phyloP scores from a whole-genome alignment of 441 rosid species.

The Melastoma candidum region DNA sequence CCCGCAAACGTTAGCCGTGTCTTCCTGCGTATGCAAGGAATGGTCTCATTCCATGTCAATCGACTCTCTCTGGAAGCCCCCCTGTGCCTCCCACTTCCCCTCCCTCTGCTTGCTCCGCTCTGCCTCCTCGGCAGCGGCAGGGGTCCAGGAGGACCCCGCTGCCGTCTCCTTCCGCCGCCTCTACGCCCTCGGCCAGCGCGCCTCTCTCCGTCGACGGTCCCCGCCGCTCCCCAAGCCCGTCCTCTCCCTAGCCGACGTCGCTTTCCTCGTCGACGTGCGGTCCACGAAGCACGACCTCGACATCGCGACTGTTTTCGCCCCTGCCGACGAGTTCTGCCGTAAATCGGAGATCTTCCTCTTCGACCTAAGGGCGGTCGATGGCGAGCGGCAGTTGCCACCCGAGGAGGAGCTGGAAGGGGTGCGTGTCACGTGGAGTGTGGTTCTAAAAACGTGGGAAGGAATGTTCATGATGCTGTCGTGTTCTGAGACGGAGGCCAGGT shows the following conservation, averaged over 20 bases:
- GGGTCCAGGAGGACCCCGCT: too few relatives aligned
- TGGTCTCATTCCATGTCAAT: conserved; percentile 34
- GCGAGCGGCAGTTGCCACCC: background rate
- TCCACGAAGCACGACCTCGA: background rate
- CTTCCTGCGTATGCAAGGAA: conserved; percentile 37
- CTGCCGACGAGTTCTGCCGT: conserved; percentile 9
- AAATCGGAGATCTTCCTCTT: conserved; percentile 26
- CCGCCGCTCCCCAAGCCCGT: conserved; percentile 21
- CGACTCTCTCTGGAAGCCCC: conserved; percentile 32
- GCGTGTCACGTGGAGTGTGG: conserved; percentile 33
- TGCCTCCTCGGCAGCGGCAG: conserved; percentile 3
- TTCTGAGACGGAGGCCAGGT: conserved; percentile 12
- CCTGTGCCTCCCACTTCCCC: conserved; percentile 28
- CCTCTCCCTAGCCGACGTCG: conserved; percentile 24
- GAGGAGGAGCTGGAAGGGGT: conserved; percentile 12
- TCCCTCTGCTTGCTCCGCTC: conserved; percentile 25
- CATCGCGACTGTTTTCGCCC: conserved; percentile 12
- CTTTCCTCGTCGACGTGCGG: conserved; percentile 24
- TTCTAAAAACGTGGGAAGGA: conserved; percentile 24
- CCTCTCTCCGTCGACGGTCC: conserved; percentile 21
- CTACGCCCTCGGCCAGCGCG: conserved; percentile 21
- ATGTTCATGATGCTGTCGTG: conserved; percentile 35
- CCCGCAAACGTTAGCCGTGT: conserved; percentile 30
- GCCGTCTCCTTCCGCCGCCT: conserved; percentile 25
- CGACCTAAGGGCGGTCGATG: conserved; percentile 9